Base-by-base conservation (phyloP, 148 eudicot genomes). In the Simmondsia chinensis region DNA sequence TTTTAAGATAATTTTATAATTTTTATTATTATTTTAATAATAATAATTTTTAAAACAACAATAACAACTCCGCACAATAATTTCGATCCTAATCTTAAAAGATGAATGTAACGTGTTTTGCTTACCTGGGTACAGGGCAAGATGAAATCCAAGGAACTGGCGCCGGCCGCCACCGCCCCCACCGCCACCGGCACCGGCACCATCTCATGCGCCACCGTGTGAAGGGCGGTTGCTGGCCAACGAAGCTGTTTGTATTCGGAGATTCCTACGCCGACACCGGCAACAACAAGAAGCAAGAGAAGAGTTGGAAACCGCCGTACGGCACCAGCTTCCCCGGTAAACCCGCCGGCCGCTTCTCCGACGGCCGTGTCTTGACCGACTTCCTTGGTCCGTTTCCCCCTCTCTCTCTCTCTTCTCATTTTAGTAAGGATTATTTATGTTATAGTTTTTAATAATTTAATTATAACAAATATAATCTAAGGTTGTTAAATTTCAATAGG, bases 251-350 rank as follows among this genome's bases (percentile, higher is more conserved):
- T 39, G 95, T 81, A 6, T 89, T 89, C 19, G 97, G 97, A 12
- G 97, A 89, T 54, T 89, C 97, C 0, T 89, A 89, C 27, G 94
- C 82, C 0, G 96, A 87, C 26, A 79, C 94, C 0, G 96, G 96
- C 0, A 87, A 88, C 50, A 52, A 32, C 42, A 54, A 59, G 9
- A 63, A 60, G 38, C 5, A 79, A 0, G 4, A 11, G 0, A 54
- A 71, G 0, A 20, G 6, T 0, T 83, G 96, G 96, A 75, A 68
- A 19, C 40, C 36, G 3, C 96, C 96, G 0, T 83, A 83, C 25
- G 96, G 96, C 10, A 39, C 63, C 54, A 88, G 89, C 13, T 88
- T 72, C 34, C 96, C 96, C 2, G 87, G 91, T 6, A 66, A 73
- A 15, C 96, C 94, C 2, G 48, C 86, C n/a, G 96, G 96, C 12